Base-by-base conservation (phyloP, 2,329 filamentous ascomycete species). In the Aspergillus jensenii region DNA sequence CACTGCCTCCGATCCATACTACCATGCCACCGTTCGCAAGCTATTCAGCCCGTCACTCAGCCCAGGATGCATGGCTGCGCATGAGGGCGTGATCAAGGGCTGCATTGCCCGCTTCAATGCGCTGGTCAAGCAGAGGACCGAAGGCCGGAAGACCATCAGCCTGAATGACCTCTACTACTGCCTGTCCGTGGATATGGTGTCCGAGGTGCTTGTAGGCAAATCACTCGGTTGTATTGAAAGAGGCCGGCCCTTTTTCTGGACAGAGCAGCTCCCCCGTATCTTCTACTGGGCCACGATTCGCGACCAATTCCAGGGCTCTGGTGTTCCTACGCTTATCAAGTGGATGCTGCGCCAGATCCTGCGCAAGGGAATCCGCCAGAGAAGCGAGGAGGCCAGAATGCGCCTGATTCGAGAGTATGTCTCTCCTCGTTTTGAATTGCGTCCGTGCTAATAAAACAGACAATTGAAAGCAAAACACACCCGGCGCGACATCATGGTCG, bases 261-360 rank as follows among this genome's bases (percentile, higher is more conserved):
- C 66, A 7, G 65, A 65, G 23, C 65, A 67, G 44, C 60, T 68
- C 3, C 65, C 65, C 9, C 64, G 66, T 0, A 67, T 68, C 44
- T 68, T 68, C 58, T 68, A 61, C 60, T 68, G 66, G 66, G 65
- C 65, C 3, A 68, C 65, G 3, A 59, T 68, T 31, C 59, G 65
- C 2, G 63, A 67, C 33, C 66, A 68, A 27, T 68, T 68, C 37
- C 48, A 67, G n/a, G 66, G 66, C 1, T 68, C 66, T 6, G 66
- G 66, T 1, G 56, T 68, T 2, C 66, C 66, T 4, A 64, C 65
- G 6, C 46, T 65, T n/a, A 65, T 67, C 58, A 67, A 67, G 44
- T 65, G 65, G 66, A 60, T 67, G 51, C 60, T 68, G 8, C 64
- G 65, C 9, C 62, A 64, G 31, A 54, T 68, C 7, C 59, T 68